Percentiles rank a stretch among this genome's conserved stretches.
Conservation (phyloP, 2,329 filamentous ascomycete species). For the Aspergillus sp. region DNA sequence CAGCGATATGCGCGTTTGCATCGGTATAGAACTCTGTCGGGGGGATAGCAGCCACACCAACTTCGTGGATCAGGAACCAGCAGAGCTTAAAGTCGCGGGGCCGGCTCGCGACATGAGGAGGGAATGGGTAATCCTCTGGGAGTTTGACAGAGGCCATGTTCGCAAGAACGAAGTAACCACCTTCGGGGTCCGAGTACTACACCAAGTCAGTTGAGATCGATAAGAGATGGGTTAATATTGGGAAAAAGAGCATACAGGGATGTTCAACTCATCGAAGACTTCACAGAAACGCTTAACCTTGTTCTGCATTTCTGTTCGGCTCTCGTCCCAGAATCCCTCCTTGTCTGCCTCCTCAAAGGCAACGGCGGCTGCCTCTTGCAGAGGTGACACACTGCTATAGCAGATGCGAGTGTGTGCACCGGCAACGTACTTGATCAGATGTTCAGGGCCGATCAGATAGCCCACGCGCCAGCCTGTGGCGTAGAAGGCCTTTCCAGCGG, state of each 20-base stretch:
- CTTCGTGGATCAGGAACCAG: constrained; percentile 96
- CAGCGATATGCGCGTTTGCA: constrained; percentile 75
- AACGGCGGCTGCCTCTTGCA: constrained; percentile 91
- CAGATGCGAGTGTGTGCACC: constrained; percentile 95
- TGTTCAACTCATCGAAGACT: constrained; percentile 70
- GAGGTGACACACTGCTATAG: constrained; percentile 87
- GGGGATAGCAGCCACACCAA: constrained; percentile 93
- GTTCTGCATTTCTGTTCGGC: constrained; percentile 80
- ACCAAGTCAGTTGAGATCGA: constrained; percentile 2
- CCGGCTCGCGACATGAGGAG: constrained; percentile 78
- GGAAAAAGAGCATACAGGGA: constrained; percentile 49
- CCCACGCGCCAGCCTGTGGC: constrained; percentile 96
- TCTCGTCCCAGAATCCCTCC: constrained; percentile 82
- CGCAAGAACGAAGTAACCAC: constrained; percentile 94
- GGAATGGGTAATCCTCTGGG: constrained; percentile 82
- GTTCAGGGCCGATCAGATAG: constrained; percentile 85
- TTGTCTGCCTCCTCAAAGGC: constrained; percentile 89
- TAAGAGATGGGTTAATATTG: neutral
- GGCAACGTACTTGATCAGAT: constrained; percentile 86
- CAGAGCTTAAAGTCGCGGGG: constrained; percentile 91
- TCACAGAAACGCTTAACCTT: constrained; percentile 88
- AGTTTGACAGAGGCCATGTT: constrained; percentile 88
- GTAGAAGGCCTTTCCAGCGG: constrained; percentile 97
- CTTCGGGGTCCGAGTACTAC: constrained; percentile 84
- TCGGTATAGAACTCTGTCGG: constrained; percentile 97